These are phyloP conservation scores for Deinandra increscens DNA, from an alignment of 129 eudicot genomes.

Conservation along the genomic window DNA sequence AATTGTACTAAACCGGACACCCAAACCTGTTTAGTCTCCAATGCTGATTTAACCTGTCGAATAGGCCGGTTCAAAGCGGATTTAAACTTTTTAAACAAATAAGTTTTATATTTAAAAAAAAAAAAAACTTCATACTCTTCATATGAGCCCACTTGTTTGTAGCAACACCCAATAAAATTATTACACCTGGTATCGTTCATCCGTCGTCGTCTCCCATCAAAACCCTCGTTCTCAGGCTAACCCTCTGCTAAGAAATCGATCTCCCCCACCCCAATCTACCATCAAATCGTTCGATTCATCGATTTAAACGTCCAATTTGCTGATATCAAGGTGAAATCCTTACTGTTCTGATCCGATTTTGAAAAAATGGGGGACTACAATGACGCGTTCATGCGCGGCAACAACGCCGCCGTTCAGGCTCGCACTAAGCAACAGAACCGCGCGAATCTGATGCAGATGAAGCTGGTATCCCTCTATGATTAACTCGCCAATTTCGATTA, in stretches of 20 bases:
- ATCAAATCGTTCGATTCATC: conserved; percentile 5
- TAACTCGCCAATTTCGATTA: not conserved
- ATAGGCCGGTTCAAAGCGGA: too few species aligned
- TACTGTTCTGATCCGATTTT: conserved; percentile 9
- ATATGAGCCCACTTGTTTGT: too few species aligned
- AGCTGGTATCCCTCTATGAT: conserved; percentile 46
- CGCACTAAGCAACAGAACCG: conserved; percentile 92
- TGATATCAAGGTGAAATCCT: conserved; percentile 23
- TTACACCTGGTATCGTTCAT: too few species aligned
- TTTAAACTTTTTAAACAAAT: too few species aligned
- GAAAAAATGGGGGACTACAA: conserved; percentile 72
- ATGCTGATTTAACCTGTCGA: too few species aligned
- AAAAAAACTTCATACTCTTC: too few species aligned
- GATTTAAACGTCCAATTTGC: not conserved
- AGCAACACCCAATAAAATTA: too few species aligned
- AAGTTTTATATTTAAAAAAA: too few species aligned
- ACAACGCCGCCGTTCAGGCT: conserved; percentile 76
- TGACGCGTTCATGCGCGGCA: conserved; percentile 83
- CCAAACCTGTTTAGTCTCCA: too few species aligned
- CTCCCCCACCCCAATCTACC: not conserved
- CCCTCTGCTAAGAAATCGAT: conserved; percentile 22
- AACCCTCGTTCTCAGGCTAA: too few species aligned
- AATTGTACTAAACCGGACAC: too few species aligned
- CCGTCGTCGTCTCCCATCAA: too few species aligned
- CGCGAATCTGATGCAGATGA: conserved; percentile 91